phyloP scores from a whole-genome alignment of 257 asterid species.

The Leptodermis oblonga region DNA sequence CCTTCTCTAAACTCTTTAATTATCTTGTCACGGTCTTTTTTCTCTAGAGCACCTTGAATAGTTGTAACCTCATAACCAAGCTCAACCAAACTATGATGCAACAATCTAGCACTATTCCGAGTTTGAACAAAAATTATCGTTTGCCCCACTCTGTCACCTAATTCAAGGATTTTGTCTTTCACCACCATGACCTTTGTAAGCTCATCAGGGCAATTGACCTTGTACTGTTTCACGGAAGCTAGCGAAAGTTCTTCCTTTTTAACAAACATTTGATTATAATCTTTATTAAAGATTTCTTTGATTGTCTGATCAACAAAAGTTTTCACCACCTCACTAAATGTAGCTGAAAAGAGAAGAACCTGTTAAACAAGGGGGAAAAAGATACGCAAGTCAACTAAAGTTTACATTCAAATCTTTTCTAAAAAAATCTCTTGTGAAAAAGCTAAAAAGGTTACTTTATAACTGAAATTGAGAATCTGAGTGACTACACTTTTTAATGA shows the following conservation, averaged over 20 bases:
- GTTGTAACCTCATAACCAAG: constrained; percentile 88
- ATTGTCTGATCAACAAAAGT: constrained; percentile 52
- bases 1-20: constrained; percentile 87
- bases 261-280: constrained; percentile 71
- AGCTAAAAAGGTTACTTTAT: not conserved
- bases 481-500: constrained; percentile 3
- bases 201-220: constrained; percentile 89
- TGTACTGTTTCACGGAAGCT: constrained; percentile 53
- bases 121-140: constrained; percentile 68
- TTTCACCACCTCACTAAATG: constrained; percentile 74
- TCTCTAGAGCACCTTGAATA: constrained; percentile 75
- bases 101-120: constrained; percentile 40
- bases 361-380: constrained; percentile 9
- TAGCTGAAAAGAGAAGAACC: constrained; percentile 55
- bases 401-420: too few species aligned
- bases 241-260: constrained; percentile 48
- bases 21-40: constrained; percentile 68
- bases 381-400: not conserved
- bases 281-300: constrained; percentile 41
- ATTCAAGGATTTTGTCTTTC: constrained; percentile 80
- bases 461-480: not conserved
- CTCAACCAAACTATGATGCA: constrained; percentile 52
- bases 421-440: not conserved
- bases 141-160: constrained; percentile 86
- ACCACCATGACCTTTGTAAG: constrained; percentile 67